Evolutionary conservation across 2,329 filamentous ascomycete genomes (phyloP).

Genomic region (Epichloe hybrida): DNA sequence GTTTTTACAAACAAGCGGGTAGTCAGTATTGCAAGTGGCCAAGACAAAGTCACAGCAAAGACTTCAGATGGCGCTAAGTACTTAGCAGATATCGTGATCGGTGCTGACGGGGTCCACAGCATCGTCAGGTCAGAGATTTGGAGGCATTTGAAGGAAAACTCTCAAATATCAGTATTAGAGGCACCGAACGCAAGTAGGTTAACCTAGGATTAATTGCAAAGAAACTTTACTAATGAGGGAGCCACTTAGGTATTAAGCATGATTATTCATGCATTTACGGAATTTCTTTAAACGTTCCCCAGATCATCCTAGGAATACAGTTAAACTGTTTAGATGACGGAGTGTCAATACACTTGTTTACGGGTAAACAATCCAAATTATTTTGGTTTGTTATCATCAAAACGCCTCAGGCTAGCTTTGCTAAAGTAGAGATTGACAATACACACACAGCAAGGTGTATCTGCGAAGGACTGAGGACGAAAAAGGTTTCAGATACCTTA

Average conservation of each 20-base stretch:
- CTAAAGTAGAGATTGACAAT: slow-evolving; percentile 7
- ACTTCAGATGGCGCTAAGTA: slow-evolving; percentile 22
- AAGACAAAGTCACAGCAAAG: slow-evolving; percentile 9
- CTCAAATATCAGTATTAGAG: slow-evolving; percentile 6
- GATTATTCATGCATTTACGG: slow-evolving; percentile 5
- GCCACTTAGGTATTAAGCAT: slow-evolving; percentile 2
- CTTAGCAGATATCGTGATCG: slow-evolving; percentile 25
- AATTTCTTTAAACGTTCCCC: slow-evolving; percentile 1
- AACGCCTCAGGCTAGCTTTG: slow-evolving; percentile 14
- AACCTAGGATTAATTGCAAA: neutral
- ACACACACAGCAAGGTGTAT: slow-evolving; percentile 6
- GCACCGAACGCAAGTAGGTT: slow-evolving; percentile 10
- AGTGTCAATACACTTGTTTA: slow-evolving; percentile 1
- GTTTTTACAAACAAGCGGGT: slow-evolving; percentile 10
- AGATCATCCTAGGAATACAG: neutral
- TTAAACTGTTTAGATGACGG: neutral
- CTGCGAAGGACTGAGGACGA: slow-evolving; percentile 12
- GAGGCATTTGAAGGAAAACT: slow-evolving; percentile 8
- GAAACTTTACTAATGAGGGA: neutral
- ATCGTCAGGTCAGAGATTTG: slow-evolving; percentile 12
- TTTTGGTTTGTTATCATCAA: slow-evolving; percentile 5
- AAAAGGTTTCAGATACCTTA: slow-evolving; percentile 14
- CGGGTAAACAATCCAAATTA: slow-evolving; percentile 1
- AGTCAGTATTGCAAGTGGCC: slow-evolving; percentile 4
- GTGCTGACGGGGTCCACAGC: slow-evolving; percentile 29